Conservation (phyloP, 805 yeast species). For the Kluyveromyces nonfermentans region DNA sequence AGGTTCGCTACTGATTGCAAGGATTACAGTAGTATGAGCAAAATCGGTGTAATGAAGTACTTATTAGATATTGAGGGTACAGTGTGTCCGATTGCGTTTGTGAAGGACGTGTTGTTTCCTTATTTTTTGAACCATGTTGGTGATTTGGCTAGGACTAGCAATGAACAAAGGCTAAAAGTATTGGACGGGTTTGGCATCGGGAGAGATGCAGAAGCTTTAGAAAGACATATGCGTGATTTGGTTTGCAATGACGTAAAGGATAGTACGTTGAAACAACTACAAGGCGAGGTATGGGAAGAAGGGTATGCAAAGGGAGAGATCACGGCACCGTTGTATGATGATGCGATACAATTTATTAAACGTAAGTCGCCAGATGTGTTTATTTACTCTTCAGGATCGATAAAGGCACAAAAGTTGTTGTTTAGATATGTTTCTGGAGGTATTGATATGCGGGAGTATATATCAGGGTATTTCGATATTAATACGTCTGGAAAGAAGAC, state of each 20-base stretch:
- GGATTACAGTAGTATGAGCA: too few relatives aligned
- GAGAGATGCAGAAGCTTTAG: constrained; percentile 27
- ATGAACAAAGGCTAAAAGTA: constrained; percentile 17
- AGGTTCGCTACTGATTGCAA: too few relatives aligned
- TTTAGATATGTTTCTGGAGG: constrained; percentile 51
- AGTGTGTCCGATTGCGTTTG: constrained; percentile 84
- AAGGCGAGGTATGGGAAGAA: constrained; percentile 72
- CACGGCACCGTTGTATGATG: constrained; percentile 66
- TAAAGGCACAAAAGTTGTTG: constrained; percentile 74
- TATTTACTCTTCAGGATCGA: constrained; percentile 85
- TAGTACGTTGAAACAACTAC: constrained; percentile 63
- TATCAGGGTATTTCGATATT: constrained; percentile 76
- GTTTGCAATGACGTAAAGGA: constrained; percentile 69
- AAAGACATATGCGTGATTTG: constrained; percentile 43
- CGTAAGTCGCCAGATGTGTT: constrained; percentile 33
- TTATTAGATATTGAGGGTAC: constrained; percentile 87
- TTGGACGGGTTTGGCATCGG: constrained; percentile 20
- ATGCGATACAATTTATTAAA: constrained; percentile 59
- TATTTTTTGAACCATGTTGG: constrained; percentile 53
- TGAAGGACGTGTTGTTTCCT: constrained; percentile 69
- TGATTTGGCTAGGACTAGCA: constrained; percentile 22
- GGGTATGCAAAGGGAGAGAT: constrained; percentile 76
- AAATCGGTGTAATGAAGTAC: not conserved
- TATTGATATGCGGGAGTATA: constrained; percentile 41
- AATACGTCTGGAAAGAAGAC: constrained; percentile 70